Evolutionary conservation across 2,329 filamentous ascomycete genomes (phyloP).

Genomic region (Paecilomyces fulvus): DNA sequence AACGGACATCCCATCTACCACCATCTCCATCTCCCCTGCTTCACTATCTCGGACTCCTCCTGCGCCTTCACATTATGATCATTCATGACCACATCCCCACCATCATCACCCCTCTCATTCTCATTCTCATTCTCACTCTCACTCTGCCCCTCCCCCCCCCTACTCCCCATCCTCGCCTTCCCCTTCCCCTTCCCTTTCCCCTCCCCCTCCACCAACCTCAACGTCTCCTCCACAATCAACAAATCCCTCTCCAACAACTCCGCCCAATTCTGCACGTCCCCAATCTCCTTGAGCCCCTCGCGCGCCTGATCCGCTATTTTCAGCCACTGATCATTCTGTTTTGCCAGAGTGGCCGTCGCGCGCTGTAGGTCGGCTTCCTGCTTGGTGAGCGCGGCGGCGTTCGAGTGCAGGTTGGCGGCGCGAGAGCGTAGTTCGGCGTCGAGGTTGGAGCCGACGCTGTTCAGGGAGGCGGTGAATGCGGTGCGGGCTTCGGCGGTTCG

Average conservation of each 20-base stretch:
- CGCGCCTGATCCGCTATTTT: constrained; percentile 47
- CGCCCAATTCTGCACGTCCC: constrained; percentile 59
- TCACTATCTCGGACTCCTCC: neutral
- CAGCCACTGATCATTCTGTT: constrained; percentile 47
- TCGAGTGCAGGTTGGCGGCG: constrained; percentile 48
- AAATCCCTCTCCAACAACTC: constrained; percentile 50
- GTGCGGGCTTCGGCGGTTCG: constrained; percentile 34
- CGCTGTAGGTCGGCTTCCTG: constrained; percentile 48
- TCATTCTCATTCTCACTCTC: constrained; percentile 10
- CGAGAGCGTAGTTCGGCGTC: constrained; percentile 47
- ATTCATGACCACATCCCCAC: constrained; percentile 6
- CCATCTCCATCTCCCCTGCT: neutral
- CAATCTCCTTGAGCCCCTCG: constrained; percentile 52
- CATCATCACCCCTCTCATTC: constrained; percentile 7
- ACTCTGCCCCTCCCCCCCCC: neutral
- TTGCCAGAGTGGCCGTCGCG: constrained; percentile 41
- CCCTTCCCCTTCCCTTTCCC: neutral
- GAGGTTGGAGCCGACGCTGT: constrained; percentile 38
- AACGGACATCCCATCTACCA: neutral
- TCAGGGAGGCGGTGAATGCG: constrained; percentile 38
- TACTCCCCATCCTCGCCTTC: neutral
- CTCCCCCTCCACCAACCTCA: constrained; percentile 27
- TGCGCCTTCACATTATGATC: neutral
- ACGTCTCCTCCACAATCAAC: constrained; percentile 34
- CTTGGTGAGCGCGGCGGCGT: constrained; percentile 44